A percentile compares a stretch with the other conserved stretches of the same genome.
Evolutionary conservation across 495 filamentous ascomycete species (phyloP).

Genomic region (Paragyromitra xinjiangensis): DNA sequence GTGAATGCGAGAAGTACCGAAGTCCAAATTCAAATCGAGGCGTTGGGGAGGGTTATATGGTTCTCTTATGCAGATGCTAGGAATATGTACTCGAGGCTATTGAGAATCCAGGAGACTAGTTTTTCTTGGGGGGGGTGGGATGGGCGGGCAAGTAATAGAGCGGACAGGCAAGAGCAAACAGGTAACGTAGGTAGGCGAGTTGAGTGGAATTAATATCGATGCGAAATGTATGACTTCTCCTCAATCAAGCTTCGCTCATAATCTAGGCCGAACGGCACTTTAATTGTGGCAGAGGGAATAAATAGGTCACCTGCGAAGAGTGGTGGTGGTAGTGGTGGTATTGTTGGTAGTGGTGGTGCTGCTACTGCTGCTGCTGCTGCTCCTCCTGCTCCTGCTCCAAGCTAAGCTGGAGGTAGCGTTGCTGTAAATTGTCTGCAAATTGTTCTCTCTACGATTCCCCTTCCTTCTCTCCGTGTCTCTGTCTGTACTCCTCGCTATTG

Average conservation of each 20-base stretch:
- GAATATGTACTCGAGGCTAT: slow-evolving; percentile 44
- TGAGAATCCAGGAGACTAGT: slow-evolving; percentile 29
- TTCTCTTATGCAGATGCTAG: slow-evolving; percentile 46
- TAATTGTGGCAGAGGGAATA: slow-evolving; percentile 44
- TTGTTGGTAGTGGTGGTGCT: not conserved
- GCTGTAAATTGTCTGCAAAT: slow-evolving; percentile 32
- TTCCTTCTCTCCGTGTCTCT: slow-evolving; percentile 41
- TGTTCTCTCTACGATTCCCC: slow-evolving; percentile 30
- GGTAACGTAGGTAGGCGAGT: slow-evolving; percentile 11
- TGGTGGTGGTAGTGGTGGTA: slow-evolving; percentile 1
- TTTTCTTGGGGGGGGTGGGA: not conserved
- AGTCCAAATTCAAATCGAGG: slow-evolving; percentile 49
- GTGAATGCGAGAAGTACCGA: slow-evolving; percentile 31
- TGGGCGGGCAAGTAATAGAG: slow-evolving; percentile 4
- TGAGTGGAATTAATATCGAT: slow-evolving; percentile 43
- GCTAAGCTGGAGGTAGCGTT: slow-evolving; percentile 12
- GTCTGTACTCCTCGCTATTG: slow-evolving; percentile 42
- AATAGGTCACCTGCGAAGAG: slow-evolving; percentile 46
- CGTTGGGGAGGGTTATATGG: slow-evolving; percentile 35
- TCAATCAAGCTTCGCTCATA: slow-evolving; percentile 44
- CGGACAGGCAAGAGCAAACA: not conserved
- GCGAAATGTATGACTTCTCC: slow-evolving; percentile 27
- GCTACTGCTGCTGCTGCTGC: not conserved
- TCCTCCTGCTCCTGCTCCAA: not conserved
- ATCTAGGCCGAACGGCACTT: slow-evolving; percentile 47